These are phyloP conservation scores for Neoarthrinium moseri DNA, from an alignment of 2,329 filamentous ascomycete species.

Conservation along the genomic window DNA sequence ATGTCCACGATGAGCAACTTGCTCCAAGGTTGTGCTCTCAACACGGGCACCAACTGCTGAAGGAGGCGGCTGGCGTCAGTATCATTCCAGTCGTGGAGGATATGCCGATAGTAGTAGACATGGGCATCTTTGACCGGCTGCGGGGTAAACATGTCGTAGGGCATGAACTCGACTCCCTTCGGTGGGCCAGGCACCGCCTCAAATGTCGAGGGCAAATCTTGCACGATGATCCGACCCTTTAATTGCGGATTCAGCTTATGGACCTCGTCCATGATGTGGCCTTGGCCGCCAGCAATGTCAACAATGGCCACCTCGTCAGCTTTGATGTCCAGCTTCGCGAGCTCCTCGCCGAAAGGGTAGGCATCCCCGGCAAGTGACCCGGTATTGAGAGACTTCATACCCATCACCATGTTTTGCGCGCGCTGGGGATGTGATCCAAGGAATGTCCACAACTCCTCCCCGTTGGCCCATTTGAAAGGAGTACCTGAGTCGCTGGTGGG, in stretches of 20 bases:
- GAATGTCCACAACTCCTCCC: background rate
- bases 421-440: background rate
- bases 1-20: background rate
- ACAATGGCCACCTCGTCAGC: background rate
- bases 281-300: background rate
- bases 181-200: background rate
- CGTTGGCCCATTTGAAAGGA: background rate
- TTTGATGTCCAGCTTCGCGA: background rate
- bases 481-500: background rate
- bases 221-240: background rate
- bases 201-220: background rate
- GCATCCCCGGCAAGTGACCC: background rate
- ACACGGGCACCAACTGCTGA: background rate
- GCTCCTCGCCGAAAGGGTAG: background rate
- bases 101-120: background rate
- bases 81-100: background rate
- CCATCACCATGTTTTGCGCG: background rate
- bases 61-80: background rate
- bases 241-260: background rate
- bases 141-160: background rate
- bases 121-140: background rate
- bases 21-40: background rate
- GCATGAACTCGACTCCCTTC: background rate
- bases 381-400: background rate
- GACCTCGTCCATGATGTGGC: slow-evolving; percentile 1